Evolutionary conservation across 176 grass and related monocot species (phyloP), one percentile per base, ranked within the genome.

Genomic region (Hordeum marinum): DNA sequence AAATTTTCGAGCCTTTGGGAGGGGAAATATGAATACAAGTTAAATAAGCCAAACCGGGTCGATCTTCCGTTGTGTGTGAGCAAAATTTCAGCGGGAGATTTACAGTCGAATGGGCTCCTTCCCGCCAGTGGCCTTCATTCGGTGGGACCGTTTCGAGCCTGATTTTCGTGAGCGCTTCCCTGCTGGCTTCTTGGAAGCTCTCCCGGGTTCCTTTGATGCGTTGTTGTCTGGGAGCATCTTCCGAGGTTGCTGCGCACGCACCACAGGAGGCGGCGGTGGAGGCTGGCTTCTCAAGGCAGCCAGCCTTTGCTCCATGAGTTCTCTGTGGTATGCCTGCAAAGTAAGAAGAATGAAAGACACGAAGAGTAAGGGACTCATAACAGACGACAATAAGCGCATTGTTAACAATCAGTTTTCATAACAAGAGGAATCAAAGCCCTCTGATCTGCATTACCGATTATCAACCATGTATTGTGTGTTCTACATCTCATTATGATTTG

Each of bases 311-410:
- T 93, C 89, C 81, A 90, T 84, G 73, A 98, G 83, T 10, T 95
- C 93, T 85, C 93, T 93, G 80, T 98, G 95, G 69, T 98, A 98
- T 21, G 91, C 77, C 95, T 98, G 89, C 54, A 77, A 79, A 79
- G 45, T n/a, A 79, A 86, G 23, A 88, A 82, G 40, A 85, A 74
- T 13, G 64, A 11, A 10, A 32, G 3, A 45, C 35, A 14, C 6
- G 32, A 2, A 67, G 12, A 67, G 18, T 17, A 65, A 80, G 63
- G 6, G 32, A 27, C 52, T 0, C 2, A 69, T 61, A 65, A 20
- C 17, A 32, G 20, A 66, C 48, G 64, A 21, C 7, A 78, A 81
- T 25, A 41, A 25, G 50, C 0, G 25, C 17, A 35, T n/a, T 27
- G 75, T 45, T 11, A 12, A 10, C 35, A 69, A 80, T 59, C 79